Evolutionary conservation across 176 grass and related monocot genomes (phyloP).

Genomic region (Bromus sterilis): DNA sequence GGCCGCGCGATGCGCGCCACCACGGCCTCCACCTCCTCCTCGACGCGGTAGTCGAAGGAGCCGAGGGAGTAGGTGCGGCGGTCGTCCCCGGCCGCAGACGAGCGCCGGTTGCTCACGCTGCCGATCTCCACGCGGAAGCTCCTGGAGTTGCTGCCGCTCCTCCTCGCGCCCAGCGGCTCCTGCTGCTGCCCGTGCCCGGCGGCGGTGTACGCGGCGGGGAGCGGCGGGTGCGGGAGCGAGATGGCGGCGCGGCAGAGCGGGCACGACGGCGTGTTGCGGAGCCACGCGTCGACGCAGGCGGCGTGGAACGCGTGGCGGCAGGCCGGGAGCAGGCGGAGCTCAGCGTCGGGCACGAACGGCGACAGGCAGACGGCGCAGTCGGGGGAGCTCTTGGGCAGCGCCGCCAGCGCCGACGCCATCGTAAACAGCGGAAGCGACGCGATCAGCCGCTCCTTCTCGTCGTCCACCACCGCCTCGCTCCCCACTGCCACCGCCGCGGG

Average conservation of each 20-base stretch:
- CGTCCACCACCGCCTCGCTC: slow-evolving; percentile 12
- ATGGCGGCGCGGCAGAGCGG: slow-evolving; percentile 84
- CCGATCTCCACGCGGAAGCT: slow-evolving; percentile 90
- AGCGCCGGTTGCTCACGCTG: slow-evolving; percentile 62
- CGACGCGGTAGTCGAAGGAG: slow-evolving; percentile 81
- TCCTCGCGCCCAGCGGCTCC: slow-evolving; percentile 1
- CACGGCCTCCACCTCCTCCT: slow-evolving; percentile 82
- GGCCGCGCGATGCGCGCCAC: slow-evolving; percentile 48
- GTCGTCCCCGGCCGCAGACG: slow-evolving; percentile 29
- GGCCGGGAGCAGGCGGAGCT: slow-evolving; percentile 84
- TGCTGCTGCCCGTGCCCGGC: not conserved
- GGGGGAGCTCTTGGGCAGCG: slow-evolving; percentile 75
- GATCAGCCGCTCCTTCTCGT: slow-evolving; percentile 64
- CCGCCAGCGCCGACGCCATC: slow-evolving; percentile 61
- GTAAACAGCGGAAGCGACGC: slow-evolving; percentile 80
- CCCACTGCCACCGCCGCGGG: not conserved
- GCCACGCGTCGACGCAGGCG: slow-evolving; percentile 81
- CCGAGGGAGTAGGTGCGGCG: slow-evolving; percentile 63
- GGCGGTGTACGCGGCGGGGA: slow-evolving; percentile 8
- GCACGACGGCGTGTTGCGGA: slow-evolving; percentile 75
- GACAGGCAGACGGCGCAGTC: slow-evolving; percentile 92
- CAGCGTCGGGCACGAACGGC: slow-evolving; percentile 60
- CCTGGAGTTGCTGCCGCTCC: slow-evolving; percentile 30
- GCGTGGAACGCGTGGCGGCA: slow-evolving; percentile 92
- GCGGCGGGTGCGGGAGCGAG: slow-evolving; percentile 51